Evolutionary conservation across 2,329 filamentous ascomycete species (phyloP).

Genomic region (Fusarium tjaetaba): DNA sequence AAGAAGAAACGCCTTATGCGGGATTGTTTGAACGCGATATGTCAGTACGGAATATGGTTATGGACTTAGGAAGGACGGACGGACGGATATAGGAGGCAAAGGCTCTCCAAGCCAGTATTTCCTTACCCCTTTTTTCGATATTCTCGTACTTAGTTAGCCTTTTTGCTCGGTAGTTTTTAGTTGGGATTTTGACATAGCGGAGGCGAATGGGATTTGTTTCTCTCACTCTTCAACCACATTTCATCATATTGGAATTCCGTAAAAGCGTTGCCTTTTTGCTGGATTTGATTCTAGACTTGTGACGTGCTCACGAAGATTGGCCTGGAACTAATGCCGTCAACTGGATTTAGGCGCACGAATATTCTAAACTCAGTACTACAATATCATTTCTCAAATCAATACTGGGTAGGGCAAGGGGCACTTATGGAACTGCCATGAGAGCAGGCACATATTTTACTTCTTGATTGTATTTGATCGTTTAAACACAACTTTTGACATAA

Average conservation of each 20-base stretch:
- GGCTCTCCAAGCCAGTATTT: background rate
- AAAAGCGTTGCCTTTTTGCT: background rate
- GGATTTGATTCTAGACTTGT: background rate
- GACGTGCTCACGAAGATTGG: background rate
- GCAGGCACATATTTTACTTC: background rate
- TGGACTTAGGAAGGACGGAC: constrained; percentile 1
- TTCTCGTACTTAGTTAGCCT: constrained; percentile 23
- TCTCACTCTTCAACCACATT: background rate
- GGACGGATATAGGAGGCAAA: constrained; percentile 18
- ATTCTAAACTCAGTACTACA: too few species aligned
- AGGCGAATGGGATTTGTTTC: constrained; percentile 45
- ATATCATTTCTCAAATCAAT: background rate
- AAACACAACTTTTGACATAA: constrained; percentile 11
- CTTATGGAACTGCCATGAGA: background rate
- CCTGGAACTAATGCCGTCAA: background rate
- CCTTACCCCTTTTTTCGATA: constrained; percentile 28
- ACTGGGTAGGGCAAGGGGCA: background rate
- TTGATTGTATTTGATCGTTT: constrained; percentile 15
- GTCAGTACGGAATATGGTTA: constrained; percentile 16
- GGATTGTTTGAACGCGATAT: constrained; percentile 27
- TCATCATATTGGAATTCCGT: background rate
- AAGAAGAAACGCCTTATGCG: constrained; percentile 21
- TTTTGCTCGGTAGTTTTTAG: constrained; percentile 27
- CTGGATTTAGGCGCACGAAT: background rate
- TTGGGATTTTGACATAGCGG: constrained; percentile 46